phyloP scores from a whole-genome alignment of 176 grass and related monocot genomes.

The barley (Hordeum vulgare) region MorexV3_pseudomolecules_assembly NC_058524.1:443381016-443381515 shows the following conservation, averaged over 20 bases:
- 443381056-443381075: not conserved
- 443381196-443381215: slow-evolving; percentile 71
- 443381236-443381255: slow-evolving; percentile 53
- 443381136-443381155: slow-evolving; percentile 78
- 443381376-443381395: slow-evolving; percentile 59
- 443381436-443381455: not conserved
- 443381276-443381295: slow-evolving; percentile 58
- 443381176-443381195: slow-evolving; percentile 69
- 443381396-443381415: slow-evolving; percentile 43
- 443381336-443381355: slow-evolving; percentile 53
- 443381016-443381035: too few relatives aligned
- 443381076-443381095: slow-evolving; percentile 44
- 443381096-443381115: slow-evolving; percentile 70
- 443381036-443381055: too few relatives aligned
- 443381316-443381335: slow-evolving; percentile 67
- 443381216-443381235: slow-evolving; percentile 64
- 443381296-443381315: slow-evolving; percentile 54
- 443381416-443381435: not conserved
- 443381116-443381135: slow-evolving; percentile 48
- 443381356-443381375: slow-evolving; percentile 57
- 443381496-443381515: slow-evolving; percentile 83
- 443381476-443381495: slow-evolving; percentile 55
- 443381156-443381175: slow-evolving; percentile 65
- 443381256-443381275: slow-evolving; percentile 80
- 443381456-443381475: slow-evolving; percentile 86